Evolutionary conservation across 2,329 filamentous ascomycete genomes (phyloP).

Genomic region (Chaetoscypha palmicola): DNA sequence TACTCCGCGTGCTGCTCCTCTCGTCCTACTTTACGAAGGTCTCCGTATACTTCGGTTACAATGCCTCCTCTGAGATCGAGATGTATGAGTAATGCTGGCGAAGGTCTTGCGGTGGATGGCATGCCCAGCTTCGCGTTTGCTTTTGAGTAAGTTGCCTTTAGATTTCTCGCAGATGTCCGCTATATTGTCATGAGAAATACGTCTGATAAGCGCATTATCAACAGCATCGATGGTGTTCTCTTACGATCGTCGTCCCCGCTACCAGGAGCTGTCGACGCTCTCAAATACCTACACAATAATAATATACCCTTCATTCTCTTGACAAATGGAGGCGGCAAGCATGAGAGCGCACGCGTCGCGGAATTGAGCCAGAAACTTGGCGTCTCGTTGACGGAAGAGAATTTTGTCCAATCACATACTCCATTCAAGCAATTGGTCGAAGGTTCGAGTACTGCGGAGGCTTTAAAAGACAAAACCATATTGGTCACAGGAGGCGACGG

Average conservation of each 20-base stretch:
- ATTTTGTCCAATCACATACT: conserved; percentile 86
- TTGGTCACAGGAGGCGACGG: conserved; percentile 58
- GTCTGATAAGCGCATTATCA: neutral
- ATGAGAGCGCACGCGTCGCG: conserved; percentile 64
- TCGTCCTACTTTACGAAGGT: neutral
- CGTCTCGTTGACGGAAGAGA: conserved; percentile 55
- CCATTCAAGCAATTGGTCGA: conserved; percentile 69
- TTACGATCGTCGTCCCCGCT: conserved; percentile 74
- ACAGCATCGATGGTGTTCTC: conserved; percentile 80
- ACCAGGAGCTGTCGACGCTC: conserved; percentile 66
- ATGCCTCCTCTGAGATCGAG: neutral
- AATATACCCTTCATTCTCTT: conserved; percentile 87
- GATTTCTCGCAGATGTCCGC: too few species aligned
- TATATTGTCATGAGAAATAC: too few species aligned
- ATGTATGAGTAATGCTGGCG: conserved; percentile 1
- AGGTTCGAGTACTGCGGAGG: conserved; percentile 44
- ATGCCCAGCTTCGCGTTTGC: conserved; percentile 44
- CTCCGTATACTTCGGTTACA: neutral
- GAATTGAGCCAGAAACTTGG: conserved; percentile 62
- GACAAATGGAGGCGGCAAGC: conserved; percentile 89
- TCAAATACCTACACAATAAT: conserved; percentile 65
- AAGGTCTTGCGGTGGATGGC: conserved; percentile 2
- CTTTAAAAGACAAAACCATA: conserved; percentile 58
- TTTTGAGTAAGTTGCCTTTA: conserved; percentile 41
- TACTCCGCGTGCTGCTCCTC: neutral